Conservation (phyloP, 176 grass and related monocot genomes). For the Avena eriantha region DNA sequence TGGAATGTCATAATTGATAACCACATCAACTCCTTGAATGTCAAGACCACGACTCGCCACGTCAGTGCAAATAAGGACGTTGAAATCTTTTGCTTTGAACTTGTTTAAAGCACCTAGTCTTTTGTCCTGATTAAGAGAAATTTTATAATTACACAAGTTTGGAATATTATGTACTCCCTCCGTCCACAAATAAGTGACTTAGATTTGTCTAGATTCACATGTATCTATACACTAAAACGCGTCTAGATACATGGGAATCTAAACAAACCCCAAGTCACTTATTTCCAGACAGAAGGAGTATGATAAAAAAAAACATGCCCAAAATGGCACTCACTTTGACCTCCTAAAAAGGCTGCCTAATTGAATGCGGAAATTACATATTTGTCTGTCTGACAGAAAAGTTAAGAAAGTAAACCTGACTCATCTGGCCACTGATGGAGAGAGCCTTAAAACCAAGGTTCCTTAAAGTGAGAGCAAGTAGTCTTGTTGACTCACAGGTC, state of each 20-base stretch:
- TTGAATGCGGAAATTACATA: slow-evolving; percentile 12
- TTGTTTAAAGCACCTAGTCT: slow-evolving; percentile 86
- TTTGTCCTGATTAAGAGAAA: slow-evolving; percentile 64
- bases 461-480: slow-evolving; percentile 69
- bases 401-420: slow-evolving; percentile 58
- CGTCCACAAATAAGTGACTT: too few species aligned
- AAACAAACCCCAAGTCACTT: too few species aligned
- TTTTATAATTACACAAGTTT: not conserved
- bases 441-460: slow-evolving; percentile 88
- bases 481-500: slow-evolving; percentile 88
- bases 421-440: slow-evolving; percentile 94
- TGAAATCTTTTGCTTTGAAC: slow-evolving; percentile 85
- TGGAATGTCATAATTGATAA: slow-evolving; percentile 96
- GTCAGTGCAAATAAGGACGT: slow-evolving; percentile 85
- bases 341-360: not conserved
- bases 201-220: too few species aligned
- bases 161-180: not conserved
- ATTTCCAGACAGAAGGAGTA: not conserved
- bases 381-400: not conserved
- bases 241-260: too few species aligned
- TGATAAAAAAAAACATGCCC: not conserved
- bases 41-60: slow-evolving; percentile 97
- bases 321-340: not conserved
- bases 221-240: too few species aligned
- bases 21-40: slow-evolving; percentile 86